phyloP scores from a whole-genome alignment of 306 rosid species.

The Clitoria ternatea region DNA sequence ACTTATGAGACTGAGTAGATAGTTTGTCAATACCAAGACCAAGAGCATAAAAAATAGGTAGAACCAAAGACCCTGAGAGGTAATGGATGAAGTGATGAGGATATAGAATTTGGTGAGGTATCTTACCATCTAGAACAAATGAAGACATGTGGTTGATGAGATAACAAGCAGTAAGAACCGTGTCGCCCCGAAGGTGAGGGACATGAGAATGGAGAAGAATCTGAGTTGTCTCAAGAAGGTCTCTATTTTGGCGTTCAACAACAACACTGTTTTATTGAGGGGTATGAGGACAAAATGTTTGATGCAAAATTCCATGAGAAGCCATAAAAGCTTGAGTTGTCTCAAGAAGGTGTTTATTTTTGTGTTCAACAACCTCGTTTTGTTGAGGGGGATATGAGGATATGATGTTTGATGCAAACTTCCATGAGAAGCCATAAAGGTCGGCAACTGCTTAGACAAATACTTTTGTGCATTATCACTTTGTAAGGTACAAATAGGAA shows the following conservation, averaged over 20 bases:
- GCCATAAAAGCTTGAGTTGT: too few relatives aligned
- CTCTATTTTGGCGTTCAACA: too few relatives aligned
- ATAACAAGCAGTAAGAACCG: neutral
- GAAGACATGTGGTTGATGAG: neutral
- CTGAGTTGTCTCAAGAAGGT: too few relatives aligned
- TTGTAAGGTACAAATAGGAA: neutral
- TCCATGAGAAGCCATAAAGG: neutral
- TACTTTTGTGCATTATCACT: neutral
- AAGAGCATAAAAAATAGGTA: neutral
- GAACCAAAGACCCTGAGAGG: neutral
- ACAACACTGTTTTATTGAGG: too few relatives aligned
- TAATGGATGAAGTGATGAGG: neutral
- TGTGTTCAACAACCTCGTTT: too few relatives aligned
- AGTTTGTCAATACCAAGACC: neutral
- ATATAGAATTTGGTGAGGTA: neutral
- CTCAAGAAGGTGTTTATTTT: too few relatives aligned
- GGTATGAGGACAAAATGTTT: too few relatives aligned
- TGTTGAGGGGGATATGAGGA: too few relatives aligned
- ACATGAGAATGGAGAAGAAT: too few relatives aligned
- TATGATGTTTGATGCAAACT: too few relatives aligned
- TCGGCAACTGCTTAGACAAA: neutral
- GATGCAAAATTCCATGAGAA: too few relatives aligned
- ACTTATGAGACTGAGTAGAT: too few relatives aligned
- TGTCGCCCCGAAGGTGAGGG: neutral
- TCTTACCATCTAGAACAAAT: neutral